Conservation (phyloP, 805 yeast genomes). For the Jamesozyma lodderae region DNA sequence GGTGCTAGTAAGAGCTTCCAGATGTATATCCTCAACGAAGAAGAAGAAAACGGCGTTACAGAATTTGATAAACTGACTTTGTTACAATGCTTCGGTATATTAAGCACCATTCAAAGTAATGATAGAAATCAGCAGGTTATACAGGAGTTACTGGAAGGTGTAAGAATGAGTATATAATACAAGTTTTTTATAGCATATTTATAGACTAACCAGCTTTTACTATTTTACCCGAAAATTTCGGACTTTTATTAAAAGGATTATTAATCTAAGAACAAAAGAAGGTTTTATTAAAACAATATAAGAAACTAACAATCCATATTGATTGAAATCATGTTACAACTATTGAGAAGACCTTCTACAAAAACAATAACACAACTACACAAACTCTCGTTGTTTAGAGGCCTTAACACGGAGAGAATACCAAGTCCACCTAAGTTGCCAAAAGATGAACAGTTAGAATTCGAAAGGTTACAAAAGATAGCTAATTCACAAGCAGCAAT, state of each 20-base stretch:
- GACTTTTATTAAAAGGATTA: too few species aligned
- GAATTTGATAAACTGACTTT: slow-evolving; percentile 36
- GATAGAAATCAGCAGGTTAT: slow-evolving; percentile 51
- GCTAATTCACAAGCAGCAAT: slow-evolving; percentile 75
- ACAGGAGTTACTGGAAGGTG: slow-evolving; percentile 40
- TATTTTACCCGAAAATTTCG: too few species aligned
- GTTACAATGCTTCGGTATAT: slow-evolving; percentile 53
- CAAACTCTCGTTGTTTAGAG: slow-evolving; percentile 1
- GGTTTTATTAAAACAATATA: too few species aligned
- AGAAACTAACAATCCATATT: too few species aligned
- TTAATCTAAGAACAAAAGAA: too few species aligned
- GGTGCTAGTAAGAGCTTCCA: slow-evolving; percentile 29
- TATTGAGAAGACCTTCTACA: too few species aligned
- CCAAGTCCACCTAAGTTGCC: slow-evolving; percentile 31
- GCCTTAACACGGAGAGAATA: slow-evolving; percentile 12
- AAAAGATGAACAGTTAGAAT: slow-evolving; percentile 52
- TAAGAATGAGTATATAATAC: slow-evolving; percentile 29
- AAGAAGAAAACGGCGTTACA: slow-evolving; percentile 35
- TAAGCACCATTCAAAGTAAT: slow-evolving; percentile 43
- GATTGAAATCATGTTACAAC: too few species aligned
- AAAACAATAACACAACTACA: not conserved
- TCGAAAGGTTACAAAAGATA: slow-evolving; percentile 71
- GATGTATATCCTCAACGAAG: slow-evolving; percentile 28
- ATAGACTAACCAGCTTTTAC: too few species aligned
- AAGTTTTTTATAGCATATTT: too few species aligned